A percentile compares a stretch with the other conserved stretches of the same genome.
phyloP scores from a whole-genome alignment of 2,329 filamentous ascomycete genomes.

The Knufia petricola region DNA sequence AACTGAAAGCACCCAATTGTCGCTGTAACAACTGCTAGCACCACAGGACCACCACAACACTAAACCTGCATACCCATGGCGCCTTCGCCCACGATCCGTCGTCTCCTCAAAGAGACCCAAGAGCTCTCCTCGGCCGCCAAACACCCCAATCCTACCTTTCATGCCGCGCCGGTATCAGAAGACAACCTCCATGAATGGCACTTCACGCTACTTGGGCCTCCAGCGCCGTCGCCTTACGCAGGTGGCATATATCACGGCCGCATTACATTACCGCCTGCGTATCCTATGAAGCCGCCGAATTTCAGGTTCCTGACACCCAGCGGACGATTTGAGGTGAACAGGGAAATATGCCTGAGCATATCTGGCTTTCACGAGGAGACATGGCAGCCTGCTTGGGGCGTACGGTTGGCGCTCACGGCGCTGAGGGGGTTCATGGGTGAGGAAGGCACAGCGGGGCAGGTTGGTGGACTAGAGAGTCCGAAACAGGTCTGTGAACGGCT shows the following conservation, averaged over 20 bases:
- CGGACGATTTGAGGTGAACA: slow-evolving; percentile 89
- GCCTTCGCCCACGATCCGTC: slow-evolving; percentile 29
- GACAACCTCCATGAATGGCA: slow-evolving; percentile 96
- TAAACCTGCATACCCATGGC: slow-evolving; percentile 20
- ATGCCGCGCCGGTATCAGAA: slow-evolving; percentile 69
- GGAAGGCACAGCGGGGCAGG: slow-evolving; percentile 66
- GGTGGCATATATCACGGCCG: slow-evolving; percentile 88
- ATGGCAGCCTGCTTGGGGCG: slow-evolving; percentile 97
- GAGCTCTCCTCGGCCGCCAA: slow-evolving; percentile 66
- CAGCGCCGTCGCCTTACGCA: slow-evolving; percentile 64
- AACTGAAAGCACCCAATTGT: too few species aligned
- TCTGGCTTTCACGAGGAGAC: slow-evolving; percentile 94
- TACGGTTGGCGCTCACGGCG: slow-evolving; percentile 72
- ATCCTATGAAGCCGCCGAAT: slow-evolving; percentile 84
- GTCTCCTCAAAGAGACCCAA: slow-evolving; percentile 67
- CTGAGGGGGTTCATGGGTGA: slow-evolving; percentile 90
- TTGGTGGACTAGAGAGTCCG: slow-evolving; percentile 75
- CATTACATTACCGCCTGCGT: slow-evolving; percentile 79
- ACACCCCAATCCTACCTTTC: slow-evolving; percentile 74
- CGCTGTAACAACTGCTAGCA: too few species aligned
- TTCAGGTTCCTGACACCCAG: slow-evolving; percentile 91
- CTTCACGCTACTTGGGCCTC: slow-evolving; percentile 89
- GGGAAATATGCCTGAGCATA: slow-evolving; percentile 92
- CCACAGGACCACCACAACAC: too few species aligned
- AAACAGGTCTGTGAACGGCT: slow-evolving; percentile 58